Conservation (phyloP, 31 red algal species). For the Odonthalia washingtoniensis region DNA sequence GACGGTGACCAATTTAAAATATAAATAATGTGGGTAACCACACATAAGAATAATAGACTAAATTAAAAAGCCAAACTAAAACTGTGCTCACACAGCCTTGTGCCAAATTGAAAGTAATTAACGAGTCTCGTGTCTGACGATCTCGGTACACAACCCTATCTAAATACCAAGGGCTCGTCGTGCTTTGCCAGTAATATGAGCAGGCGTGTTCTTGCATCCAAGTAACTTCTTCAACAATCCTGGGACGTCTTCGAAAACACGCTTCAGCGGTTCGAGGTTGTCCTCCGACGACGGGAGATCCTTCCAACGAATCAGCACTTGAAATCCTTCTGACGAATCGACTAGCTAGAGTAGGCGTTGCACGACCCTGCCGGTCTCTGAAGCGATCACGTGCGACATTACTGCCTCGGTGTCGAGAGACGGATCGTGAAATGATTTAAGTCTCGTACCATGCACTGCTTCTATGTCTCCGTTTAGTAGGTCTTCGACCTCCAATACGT, state of each 20-base stretch:
- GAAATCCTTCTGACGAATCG: not conserved
- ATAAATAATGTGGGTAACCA: too few relatives aligned
- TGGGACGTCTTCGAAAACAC: not conserved
- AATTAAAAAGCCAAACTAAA: too few relatives aligned
- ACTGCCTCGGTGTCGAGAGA: not conserved
- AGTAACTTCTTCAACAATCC: not conserved
- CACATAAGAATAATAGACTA: too few relatives aligned
- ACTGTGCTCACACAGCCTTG: too few relatives aligned
- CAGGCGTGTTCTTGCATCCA: too few relatives aligned
- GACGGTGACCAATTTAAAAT: too few relatives aligned
- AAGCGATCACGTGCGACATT: not conserved
- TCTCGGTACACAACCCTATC: not conserved
- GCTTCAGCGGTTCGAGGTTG: not conserved
- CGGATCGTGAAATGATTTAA: not conserved
- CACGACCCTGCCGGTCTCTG: constrained; percentile 17
- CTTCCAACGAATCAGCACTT: not conserved
- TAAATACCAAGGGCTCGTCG: not conserved
- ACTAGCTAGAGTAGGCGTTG: not conserved
- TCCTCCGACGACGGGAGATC: not conserved
- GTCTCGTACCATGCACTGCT: not conserved
- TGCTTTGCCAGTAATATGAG: not conserved
- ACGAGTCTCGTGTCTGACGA: too few relatives aligned
- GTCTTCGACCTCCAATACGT: constrained; percentile 9
- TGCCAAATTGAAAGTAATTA: too few relatives aligned
- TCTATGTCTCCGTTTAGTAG: not conserved